Conservation (phyloP, 805 yeast genomes). For the Saccharomycopsis sp. region DNA sequence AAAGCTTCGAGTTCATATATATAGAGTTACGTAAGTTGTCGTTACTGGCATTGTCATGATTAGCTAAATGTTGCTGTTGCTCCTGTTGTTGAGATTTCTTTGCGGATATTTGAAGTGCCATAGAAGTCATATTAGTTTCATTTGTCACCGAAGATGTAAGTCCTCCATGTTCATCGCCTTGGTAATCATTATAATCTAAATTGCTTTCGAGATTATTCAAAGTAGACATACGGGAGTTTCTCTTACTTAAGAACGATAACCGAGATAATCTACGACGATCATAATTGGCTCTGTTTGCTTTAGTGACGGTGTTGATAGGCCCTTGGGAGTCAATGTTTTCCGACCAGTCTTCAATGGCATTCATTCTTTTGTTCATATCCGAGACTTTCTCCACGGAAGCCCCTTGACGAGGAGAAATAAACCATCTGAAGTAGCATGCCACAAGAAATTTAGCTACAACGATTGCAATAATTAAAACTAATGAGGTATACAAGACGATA, state of each 20-base stretch:
- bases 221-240: constrained; percentile 31
- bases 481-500: constrained; percentile 72
- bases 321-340: constrained; percentile 50
- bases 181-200: neutral
- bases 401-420: constrained; percentile 73
- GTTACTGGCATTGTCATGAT: neutral
- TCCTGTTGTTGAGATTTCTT: constrained; percentile 2
- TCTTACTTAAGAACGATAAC: constrained; percentile 29
- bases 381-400: constrained; percentile 56
- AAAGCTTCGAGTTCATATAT: constrained; percentile 9
- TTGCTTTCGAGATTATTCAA: constrained; percentile 7
- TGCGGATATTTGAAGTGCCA: constrained; percentile 14
- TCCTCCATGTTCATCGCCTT: neutral
- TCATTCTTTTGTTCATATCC: constrained; percentile 55
- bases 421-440: constrained; percentile 89
- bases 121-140: constrained; percentile 15
- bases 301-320: constrained; percentile 46
- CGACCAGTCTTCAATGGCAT: constrained; percentile 80
- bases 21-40: constrained; percentile 9
- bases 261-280: constrained; percentile 24
- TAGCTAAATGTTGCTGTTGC: neutral
- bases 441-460: constrained; percentile 71
- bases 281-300: constrained; percentile 45
- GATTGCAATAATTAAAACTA: constrained; percentile 77
- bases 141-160: neutral